Evolutionary conservation across 2,329 filamentous ascomycete species (phyloP), one percentile per base, ranked within the genome.

Genomic region (Chalaropsis thielavioides): DNA sequence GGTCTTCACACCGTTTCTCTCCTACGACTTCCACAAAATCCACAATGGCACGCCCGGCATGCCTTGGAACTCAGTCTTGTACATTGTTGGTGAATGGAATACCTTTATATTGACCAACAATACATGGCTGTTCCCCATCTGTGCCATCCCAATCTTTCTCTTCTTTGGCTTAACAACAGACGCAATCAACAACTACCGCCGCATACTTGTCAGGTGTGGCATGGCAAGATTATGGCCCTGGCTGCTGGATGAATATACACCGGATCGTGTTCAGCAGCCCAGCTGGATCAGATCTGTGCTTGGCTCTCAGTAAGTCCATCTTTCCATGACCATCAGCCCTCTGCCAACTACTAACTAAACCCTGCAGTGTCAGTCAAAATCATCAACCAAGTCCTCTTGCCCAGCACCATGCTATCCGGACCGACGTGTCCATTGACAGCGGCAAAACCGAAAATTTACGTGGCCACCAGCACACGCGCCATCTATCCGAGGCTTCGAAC

Each of bases 151-250:
- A 59, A 75, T 83, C 60, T 79, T 83, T 51, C 51, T 77, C 38
- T 82, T 82, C 71, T 84, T 84, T 64, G 82, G 82, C 58, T 77
- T 77, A 66, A 82, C 79, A n/a, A 76, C 75, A 31, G 81, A 83
- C 38, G 79, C 80, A 11, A 73, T 78, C 67, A 80, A 80, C 65
- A 74, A 73, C 63, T 83, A 83, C 70, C 75, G 80, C 22, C 63
- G 68, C 1, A 68, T 71, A 5, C 69, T 78, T 5, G 69, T 81
- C 5, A 68, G 67, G 7, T 2, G 79, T 31, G 78, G 80, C 0
- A 69, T 81, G 1, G 78, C 76, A 38, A 72, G 67, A 31, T 17
- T 79, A 19, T 81, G 79, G 67, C 77, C 79, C 0, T 67, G 68
- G 3, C 73, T 81, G 4, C 67, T 72, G 7, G 66, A 75, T 11